phyloP scores from a whole-genome alignment of 1,284 basidiomycete genomes.

The Xerocomus nothofagi region DNA sequence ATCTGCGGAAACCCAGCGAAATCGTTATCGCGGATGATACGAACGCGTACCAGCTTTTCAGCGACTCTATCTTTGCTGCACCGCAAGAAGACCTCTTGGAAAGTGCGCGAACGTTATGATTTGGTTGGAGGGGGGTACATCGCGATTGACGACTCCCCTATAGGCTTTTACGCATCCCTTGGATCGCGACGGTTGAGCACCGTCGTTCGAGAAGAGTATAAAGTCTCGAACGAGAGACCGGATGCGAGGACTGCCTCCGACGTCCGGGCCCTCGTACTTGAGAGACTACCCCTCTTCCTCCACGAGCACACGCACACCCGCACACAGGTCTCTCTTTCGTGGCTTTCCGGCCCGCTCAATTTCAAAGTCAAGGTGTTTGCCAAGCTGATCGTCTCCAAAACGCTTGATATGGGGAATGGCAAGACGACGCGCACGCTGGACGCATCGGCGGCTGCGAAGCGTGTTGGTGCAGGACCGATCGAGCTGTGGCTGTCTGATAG shows the following conservation, averaged over 20 bases:
- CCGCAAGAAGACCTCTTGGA: slow-evolving; percentile 90
- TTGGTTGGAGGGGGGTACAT: not conserved
- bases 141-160: not conserved
- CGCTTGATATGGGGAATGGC: slow-evolving; percentile 51
- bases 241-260: slow-evolving; percentile 50
- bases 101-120: slow-evolving; percentile 40
- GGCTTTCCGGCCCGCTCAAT: slow-evolving; percentile 70
- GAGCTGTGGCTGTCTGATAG: slow-evolving; percentile 76
- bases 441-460: slow-evolving; percentile 74
- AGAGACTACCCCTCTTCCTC: slow-evolving; percentile 89
- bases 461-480: slow-evolving; percentile 59
- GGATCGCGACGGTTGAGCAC: slow-evolving; percentile 72
- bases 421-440: slow-evolving; percentile 58
- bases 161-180: slow-evolving; percentile 66
- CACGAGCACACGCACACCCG: slow-evolving; percentile 82
- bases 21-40: slow-evolving; percentile 83
- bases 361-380: slow-evolving; percentile 72
- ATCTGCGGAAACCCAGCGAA: slow-evolving; percentile 60
- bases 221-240: slow-evolving; percentile 54
- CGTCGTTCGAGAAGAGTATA: slow-evolving; percentile 77
- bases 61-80: slow-evolving; percentile 74
- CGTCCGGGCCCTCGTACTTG: slow-evolving; percentile 68
- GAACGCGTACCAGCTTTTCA: slow-evolving; percentile 75
- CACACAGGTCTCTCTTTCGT: slow-evolving; percentile 69
- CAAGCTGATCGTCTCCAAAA: slow-evolving; percentile 61